Base-by-base conservation (phyloP, 108 stramenopile genomes). In the Pinguiococcus pyrenoidosus region DNA sequence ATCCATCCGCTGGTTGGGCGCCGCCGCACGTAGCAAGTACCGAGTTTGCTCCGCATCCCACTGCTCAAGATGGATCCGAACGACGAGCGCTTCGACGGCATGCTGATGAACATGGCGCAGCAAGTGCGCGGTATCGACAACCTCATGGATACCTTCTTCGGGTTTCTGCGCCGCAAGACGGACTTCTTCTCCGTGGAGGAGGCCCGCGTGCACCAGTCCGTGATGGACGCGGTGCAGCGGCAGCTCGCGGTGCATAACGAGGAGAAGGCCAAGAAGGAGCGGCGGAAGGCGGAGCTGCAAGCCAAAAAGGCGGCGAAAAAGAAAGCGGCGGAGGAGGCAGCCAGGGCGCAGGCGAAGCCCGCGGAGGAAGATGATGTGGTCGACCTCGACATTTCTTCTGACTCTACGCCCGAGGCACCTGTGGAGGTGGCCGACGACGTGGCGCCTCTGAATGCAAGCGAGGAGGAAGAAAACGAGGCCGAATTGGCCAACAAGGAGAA, bases 101-200 rank as follows among this genome's bases (percentile, higher is more conserved):
- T 99, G 48, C 90, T 90, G 57, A 46, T 99, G 68, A 82, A 84
- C 58, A 71, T 99, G 3, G 92, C 98, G 35, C 82, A 90, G 54
- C 81, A 84, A 51, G 64, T 54, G 12, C 52, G 59, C 10, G 97
- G 97, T 17, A 99, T 99, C 64, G 98, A 99, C 46, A 89, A 86
- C 0, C 54, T 99, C 16, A 81, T 99, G 68, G 92, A 96, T 48
- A 83, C 84, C 4, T 71, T 96, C 29, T 95, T 99, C 65, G 83
- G 84, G 12, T 99, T 86, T 54, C 51, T 99, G 33, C 82, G 97
- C 34, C 87, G 98, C 29, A 95, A 96, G 65, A 94, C 98, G 4
- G 98, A 99, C 61, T 99, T 99, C 59, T 99, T 92, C 66, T 62
- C 78, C 10, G 85, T 82, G 13, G 75, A 75, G 1, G 41, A 33